These are phyloP conservation scores for Mortierella sp. DNA, from an alignment of 371 early-diverging fungal genomes.

Conservation along the genomic window DNA sequence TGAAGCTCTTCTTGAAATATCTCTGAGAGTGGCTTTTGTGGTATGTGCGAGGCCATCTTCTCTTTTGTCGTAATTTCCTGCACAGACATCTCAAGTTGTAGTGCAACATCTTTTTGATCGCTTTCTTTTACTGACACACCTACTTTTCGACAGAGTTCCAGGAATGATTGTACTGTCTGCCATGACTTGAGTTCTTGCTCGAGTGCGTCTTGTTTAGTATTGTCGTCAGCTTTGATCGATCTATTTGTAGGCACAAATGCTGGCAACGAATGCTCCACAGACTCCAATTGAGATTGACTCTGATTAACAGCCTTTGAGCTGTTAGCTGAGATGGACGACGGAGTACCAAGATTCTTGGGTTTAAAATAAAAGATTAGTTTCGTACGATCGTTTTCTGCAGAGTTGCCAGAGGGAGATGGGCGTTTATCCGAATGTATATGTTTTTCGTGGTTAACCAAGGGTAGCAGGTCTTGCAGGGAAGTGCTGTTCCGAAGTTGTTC, in stretches of 20 bases:
- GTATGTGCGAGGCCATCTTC: background rate
- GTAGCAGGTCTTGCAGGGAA: conserved; percentile 44
- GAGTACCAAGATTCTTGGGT: conserved; percentile 1
- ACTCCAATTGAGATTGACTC: conserved; percentile 5
- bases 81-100: conserved; percentile 18
- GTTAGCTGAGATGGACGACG: background rate
- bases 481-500: conserved; percentile 53
- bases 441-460: conserved; percentile 32
- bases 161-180: conserved; percentile 52
- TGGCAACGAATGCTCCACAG: conserved; percentile 36
- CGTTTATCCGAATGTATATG: background rate
- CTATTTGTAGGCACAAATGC: conserved; percentile 1
- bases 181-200: conserved; percentile 50
- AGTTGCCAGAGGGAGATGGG: background rate
- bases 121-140: conserved; percentile 33
- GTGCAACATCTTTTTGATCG: conserved; percentile 29
- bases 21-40: conserved; percentile 39
- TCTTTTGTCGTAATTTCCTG: conserved; percentile 11
- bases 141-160: conserved; percentile 52
- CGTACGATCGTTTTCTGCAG: background rate
- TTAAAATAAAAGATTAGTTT: conserved; percentile 36
- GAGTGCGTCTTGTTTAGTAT: conserved; percentile 3
- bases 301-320: background rate
- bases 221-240: background rate
- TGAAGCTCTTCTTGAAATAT: conserved; percentile 49